Evolutionary conservation across 2,329 filamentous ascomycete species (phyloP).

Genomic region (Botryosphaeria agaves): DNA sequence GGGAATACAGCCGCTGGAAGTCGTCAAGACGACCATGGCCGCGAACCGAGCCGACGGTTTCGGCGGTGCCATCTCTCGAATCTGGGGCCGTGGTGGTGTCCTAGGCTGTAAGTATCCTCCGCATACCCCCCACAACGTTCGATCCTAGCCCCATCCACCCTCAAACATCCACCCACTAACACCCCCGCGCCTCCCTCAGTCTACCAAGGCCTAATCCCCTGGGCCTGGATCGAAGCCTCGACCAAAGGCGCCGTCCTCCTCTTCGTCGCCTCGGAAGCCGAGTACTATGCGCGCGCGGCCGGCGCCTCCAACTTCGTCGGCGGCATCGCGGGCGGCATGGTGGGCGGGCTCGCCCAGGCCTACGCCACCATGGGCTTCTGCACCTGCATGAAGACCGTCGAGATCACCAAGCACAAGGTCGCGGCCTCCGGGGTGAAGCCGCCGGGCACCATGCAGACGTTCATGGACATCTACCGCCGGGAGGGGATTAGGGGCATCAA

Average conservation of each 20-base stretch:
- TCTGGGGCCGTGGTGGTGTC: conserved; percentile 87
- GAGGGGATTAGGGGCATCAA: conserved; percentile 96
- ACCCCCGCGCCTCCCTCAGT: conserved; percentile 39
- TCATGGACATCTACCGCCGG: conserved; percentile 89
- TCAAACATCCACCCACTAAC: conserved; percentile 2
- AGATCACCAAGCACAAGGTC: conserved; percentile 97
- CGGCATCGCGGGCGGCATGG: conserved; percentile 82
- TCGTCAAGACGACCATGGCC: conserved; percentile 99
- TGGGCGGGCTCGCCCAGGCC: conserved; percentile 88
- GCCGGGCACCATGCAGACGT: conserved; percentile 82
- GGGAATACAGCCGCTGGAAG: conserved; percentile 71
- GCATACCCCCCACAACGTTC: not conserved
- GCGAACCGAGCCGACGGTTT: conserved; percentile 88
- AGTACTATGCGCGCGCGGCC: conserved; percentile 72
- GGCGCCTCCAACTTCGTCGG: conserved; percentile 76
- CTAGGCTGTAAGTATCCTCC: conserved; percentile 63
- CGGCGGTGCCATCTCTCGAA: conserved; percentile 58
- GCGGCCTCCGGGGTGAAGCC: conserved; percentile 68
- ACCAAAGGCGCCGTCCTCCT: conserved; percentile 98
- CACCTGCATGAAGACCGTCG: conserved; percentile 99
- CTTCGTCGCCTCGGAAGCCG: conserved; percentile 96
- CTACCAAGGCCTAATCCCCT: conserved; percentile 98
- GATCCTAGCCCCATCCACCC: not conserved
- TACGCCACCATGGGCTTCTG: conserved; percentile 99
- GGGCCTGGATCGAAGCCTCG: conserved; percentile 99